These are phyloP conservation scores for Nematodospora anomalae DNA, from an alignment of 1,139 yeast genomes.

Conservation along the genomic window DNA sequence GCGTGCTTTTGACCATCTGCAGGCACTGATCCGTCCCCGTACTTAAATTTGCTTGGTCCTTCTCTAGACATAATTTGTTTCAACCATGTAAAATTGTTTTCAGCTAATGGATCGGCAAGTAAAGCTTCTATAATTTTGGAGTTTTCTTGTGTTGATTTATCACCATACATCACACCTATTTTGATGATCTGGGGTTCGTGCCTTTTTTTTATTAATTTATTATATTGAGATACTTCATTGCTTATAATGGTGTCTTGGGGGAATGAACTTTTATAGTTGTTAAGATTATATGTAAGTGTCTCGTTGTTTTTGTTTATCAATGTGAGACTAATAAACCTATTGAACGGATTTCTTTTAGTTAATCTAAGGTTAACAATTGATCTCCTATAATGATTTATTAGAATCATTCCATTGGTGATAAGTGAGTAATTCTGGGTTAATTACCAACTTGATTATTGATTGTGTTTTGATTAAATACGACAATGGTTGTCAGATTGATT, in stretches of 20 bases:
- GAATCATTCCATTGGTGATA: background rate
- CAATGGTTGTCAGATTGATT: background rate
- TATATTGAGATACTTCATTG: constrained; percentile 19
- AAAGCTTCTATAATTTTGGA: constrained; percentile 37
- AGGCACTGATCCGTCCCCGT: constrained; percentile 9
- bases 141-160: constrained; percentile 18
- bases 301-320: constrained; percentile 1
- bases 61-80: constrained; percentile 24
- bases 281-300: constrained; percentile 13
- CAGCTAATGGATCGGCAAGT: constrained; percentile 46
- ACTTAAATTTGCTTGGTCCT: constrained; percentile 17
- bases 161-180: constrained; percentile 35
- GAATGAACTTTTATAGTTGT: constrained; percentile 20
- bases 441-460: too few species aligned
- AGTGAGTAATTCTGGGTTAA: background rate
- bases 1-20: constrained; percentile 7
- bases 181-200: constrained; percentile 17
- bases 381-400: background rate
- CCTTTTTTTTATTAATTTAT: constrained; percentile 9
- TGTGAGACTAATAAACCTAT: too few species aligned
- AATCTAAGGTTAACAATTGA: too few species aligned
- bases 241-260: constrained; percentile 28
- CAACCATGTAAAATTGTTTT: constrained; percentile 34
- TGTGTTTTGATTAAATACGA: too few species aligned
- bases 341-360: too few species aligned